Conservation (phyloP, 257 asterid genomes). For the Solanum corneliomulleri region DNA sequence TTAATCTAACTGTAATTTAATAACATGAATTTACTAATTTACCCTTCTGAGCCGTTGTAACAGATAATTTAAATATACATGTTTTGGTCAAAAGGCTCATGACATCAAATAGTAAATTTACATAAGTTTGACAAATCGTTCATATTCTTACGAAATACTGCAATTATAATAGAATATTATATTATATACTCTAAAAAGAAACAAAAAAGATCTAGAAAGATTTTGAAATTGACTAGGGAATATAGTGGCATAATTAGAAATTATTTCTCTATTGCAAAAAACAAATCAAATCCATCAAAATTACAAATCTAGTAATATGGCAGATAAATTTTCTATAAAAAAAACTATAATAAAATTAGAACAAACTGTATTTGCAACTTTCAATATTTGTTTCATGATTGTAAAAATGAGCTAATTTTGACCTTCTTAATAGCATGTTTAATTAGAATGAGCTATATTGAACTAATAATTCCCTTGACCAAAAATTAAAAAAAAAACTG, state of each 20-base stretch:
- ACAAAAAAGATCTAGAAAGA: neutral
- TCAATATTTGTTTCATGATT: neutral
- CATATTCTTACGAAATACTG: neutral
- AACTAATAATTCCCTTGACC: neutral
- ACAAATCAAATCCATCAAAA: neutral
- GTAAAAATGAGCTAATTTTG: neutral
- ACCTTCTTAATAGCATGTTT: neutral
- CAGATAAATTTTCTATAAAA: neutral
- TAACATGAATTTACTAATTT: neutral
- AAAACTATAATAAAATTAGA: neutral
- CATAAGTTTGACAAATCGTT: neutral
- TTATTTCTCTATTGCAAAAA: neutral
- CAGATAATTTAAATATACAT: neutral
- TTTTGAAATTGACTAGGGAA: neutral
- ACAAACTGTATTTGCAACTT: neutral
- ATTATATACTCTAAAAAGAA: neutral
- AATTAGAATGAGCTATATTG: neutral
- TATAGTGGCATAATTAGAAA: neutral
- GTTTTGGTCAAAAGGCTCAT: neutral
- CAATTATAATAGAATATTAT: neutral
- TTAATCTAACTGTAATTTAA: neutral
- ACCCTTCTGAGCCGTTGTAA: neutral
- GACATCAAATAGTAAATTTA: neutral
- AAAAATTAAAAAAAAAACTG: neutral
- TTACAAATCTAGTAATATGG: neutral